A percentile compares a stretch with the other conserved stretches of the same genome.
Conservation (phyloP, 768 basidiomycete species). For the Rhodotorula taiwanensis region DNA sequence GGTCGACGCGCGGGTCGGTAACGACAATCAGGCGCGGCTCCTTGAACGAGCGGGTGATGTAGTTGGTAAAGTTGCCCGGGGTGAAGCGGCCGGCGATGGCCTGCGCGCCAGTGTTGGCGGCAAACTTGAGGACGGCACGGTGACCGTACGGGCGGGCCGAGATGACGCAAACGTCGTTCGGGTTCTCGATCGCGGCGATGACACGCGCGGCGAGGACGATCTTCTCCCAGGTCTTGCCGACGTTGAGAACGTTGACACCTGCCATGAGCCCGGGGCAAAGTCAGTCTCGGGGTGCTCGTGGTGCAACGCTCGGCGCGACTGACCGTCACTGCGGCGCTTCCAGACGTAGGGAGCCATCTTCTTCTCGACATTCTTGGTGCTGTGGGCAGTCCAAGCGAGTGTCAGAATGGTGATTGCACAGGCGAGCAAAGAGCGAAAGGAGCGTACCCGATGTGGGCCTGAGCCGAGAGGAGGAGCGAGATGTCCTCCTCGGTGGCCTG, state of each 20-base stretch:
- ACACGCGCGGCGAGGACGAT: conserved; percentile 95
- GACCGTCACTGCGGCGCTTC: conserved; percentile 92
- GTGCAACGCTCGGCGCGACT: neutral
- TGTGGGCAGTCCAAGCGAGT: neutral
- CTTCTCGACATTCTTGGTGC: conserved; percentile 97
- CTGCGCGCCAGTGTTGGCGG: conserved; percentile 94
- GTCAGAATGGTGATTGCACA: neutral
- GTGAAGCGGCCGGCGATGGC: conserved; percentile 99
- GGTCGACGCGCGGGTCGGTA: conserved; percentile 98
- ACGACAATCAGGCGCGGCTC: conserved; percentile 97
- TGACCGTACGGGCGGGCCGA: conserved; percentile 98
- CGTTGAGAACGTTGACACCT: conserved; percentile 96
- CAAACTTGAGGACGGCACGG: conserved; percentile 97
- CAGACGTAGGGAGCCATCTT: conserved; percentile 98
- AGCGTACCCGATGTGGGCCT: conserved; percentile 71
- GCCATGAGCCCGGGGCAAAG: conserved; percentile 8
- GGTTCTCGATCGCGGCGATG: conserved; percentile 79
- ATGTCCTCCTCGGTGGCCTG: conserved; percentile 97
- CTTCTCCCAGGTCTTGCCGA: conserved; percentile 99
- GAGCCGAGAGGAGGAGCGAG: conserved; percentile 85
- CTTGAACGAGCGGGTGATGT: conserved; percentile 85
- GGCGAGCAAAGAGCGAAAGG: neutral
- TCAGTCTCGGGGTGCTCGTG: neutral
- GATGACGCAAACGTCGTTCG: conserved; percentile 95
- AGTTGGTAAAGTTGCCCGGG: conserved; percentile 98